Percentiles rank a stretch among this genome's conserved stretches.
phyloP scores from a whole-genome alignment of 2,329 filamentous ascomycete species.

The Trichoderma breve region DNA sequence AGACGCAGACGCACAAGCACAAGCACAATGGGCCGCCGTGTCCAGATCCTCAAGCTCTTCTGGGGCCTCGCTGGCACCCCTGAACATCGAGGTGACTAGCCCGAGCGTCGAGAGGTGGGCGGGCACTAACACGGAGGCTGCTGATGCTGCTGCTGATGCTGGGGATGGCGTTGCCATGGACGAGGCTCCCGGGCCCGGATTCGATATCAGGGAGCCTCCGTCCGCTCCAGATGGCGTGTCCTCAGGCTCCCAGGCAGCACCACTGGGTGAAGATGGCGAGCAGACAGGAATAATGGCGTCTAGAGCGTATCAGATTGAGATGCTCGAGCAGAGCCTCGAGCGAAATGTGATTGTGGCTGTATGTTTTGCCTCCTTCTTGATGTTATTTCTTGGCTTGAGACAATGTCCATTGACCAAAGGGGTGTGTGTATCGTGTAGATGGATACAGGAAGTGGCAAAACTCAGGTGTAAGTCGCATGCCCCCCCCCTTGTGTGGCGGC shows the following conservation, averaged over 20 bases:
- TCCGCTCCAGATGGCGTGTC: slow-evolving; percentile 14
- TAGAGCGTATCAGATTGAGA: slow-evolving; percentile 71
- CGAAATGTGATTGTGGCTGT: slow-evolving; percentile 72
- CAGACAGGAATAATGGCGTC: slow-evolving; percentile 38
- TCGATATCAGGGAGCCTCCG: slow-evolving; percentile 10
- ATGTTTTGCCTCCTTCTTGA: slow-evolving; percentile 28
- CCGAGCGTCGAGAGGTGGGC: slow-evolving; percentile 1
- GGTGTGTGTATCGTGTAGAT: slow-evolving; percentile 51
- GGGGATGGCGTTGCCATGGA: background rate
- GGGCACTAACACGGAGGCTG: background rate
- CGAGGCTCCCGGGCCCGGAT: background rate
- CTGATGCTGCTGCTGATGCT: background rate
- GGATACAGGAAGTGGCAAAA: slow-evolving; percentile 79
- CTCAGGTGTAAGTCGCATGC: slow-evolving; percentile 60
- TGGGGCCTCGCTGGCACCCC: background rate
- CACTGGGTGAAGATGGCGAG: slow-evolving; percentile 6
- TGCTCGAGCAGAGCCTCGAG: slow-evolving; percentile 67
- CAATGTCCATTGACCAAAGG: slow-evolving; percentile 3
- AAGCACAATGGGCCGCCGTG: background rate
- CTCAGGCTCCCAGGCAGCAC: slow-evolving; percentile 2
- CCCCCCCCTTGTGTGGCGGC: background rate
- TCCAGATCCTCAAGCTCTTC: background rate
- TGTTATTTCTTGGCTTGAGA: background rate
- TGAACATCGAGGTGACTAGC: background rate
- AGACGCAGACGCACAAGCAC: background rate